A percentile compares a stretch with the other conserved stretches of the same genome.
Conservation (phyloP, 2,329 filamentous ascomycete genomes). For the Penicillium sp. region DNA sequence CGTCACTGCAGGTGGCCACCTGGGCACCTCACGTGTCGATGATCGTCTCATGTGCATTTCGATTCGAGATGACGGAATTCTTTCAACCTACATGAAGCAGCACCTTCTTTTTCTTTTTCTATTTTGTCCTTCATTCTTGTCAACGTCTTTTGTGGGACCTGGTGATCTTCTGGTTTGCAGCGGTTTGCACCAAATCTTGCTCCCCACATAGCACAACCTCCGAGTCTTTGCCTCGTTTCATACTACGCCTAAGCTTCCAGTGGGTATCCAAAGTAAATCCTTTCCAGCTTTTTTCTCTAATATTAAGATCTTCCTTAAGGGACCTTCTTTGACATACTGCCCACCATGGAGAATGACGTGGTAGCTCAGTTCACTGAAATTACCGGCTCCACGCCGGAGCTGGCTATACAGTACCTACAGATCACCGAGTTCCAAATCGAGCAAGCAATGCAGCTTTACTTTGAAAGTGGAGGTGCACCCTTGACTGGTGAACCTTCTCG, state of each 20-base stretch:
- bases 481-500: constrained; percentile 43
- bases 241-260: background rate
- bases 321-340: background rate
- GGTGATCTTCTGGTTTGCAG: constrained; percentile 22
- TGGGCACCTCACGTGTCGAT: background rate
- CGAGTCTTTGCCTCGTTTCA: constrained; percentile 5
- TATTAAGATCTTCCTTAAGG: background rate
- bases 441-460: constrained; percentile 82
- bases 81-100: background rate
- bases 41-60: constrained; percentile 9
- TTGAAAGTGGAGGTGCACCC: constrained; percentile 66
- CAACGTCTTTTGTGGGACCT: constrained; percentile 4
- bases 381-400: constrained; percentile 63
- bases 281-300: constrained; percentile 1
- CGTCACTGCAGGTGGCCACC: background rate
- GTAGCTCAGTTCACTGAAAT: constrained; percentile 72
- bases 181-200: constrained; percentile 24
- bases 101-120: constrained; percentile 1
- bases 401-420: constrained; percentile 73
- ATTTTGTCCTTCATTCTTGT: background rate
- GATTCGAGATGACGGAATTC: constrained; percentile 6
- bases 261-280: background rate
- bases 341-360: constrained; percentile 57
- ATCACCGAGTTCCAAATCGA: constrained; percentile 76
- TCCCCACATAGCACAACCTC: constrained; percentile 10